These are phyloP conservation scores for Ustilago cynodontis DNA, from an alignment of 1,284 basidiomycete genomes.

Conservation along the genomic window DNA sequence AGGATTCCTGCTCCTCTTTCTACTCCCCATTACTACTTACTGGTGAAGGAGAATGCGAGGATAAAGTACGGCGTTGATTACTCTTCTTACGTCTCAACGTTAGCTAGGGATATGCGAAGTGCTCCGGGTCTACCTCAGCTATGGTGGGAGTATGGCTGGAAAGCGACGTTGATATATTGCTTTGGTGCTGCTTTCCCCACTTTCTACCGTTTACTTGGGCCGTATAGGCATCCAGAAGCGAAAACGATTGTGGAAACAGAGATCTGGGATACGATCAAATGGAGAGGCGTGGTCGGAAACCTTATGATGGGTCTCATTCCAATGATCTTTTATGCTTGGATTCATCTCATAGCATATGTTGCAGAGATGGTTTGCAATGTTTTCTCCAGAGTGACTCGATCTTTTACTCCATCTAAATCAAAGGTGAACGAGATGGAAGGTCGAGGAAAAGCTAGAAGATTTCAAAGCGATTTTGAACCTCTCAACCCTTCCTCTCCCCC, in stretches of 20 bases:
- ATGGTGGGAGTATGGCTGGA: conserved; percentile 74
- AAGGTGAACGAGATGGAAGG: not conserved
- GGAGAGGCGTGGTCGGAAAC: conserved; percentile 76
- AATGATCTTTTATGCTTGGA: conserved; percentile 71
- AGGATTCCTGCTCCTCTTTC: conserved; percentile 71
- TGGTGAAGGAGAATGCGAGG: conserved; percentile 74
- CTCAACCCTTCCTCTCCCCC: not conserved
- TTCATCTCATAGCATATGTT: conserved; percentile 69
- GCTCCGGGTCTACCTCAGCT: conserved; percentile 74
- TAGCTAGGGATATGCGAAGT: conserved; percentile 77
- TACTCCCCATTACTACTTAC: conserved; percentile 75
- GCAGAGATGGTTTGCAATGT: conserved; percentile 55
- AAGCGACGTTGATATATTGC: conserved; percentile 76
- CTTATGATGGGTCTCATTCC: conserved; percentile 74
- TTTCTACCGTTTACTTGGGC: conserved; percentile 77
- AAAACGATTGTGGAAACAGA: conserved; percentile 74
- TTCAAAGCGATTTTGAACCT: conserved; percentile 42
- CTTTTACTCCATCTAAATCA: conserved; percentile 3
- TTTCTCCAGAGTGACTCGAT: conserved; percentile 4
- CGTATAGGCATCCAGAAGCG: conserved; percentile 71
- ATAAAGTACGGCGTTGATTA: conserved; percentile 78
- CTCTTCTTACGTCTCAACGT: conserved; percentile 75
- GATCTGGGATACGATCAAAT: conserved; percentile 77
- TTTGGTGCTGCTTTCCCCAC: conserved; percentile 77
- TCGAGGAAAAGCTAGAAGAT: conserved; percentile 18